These are phyloP conservation scores for Tolypocladium ophioglossoides DNA, from an alignment of 2,329 filamentous ascomycete species.

Conservation along the genomic window DNA sequence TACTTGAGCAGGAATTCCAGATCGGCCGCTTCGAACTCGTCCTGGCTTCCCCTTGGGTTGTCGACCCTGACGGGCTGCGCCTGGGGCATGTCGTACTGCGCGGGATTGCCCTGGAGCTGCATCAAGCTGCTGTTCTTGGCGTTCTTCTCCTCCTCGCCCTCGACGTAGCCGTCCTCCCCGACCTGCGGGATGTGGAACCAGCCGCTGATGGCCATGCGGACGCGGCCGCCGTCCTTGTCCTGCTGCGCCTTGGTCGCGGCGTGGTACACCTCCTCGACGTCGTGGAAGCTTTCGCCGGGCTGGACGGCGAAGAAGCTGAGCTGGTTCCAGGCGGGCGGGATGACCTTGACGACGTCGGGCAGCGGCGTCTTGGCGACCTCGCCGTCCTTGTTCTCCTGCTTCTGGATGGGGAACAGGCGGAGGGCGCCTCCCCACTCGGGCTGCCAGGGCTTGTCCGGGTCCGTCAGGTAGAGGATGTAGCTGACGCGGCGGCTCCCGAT, in stretches of 20 bases:
- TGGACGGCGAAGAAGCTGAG: slow-evolving; percentile 97
- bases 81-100: slow-evolving; percentile 77
- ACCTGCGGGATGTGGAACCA: slow-evolving; percentile 98
- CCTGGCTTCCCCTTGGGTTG: slow-evolving; percentile 32
- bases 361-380: slow-evolving; percentile 69
- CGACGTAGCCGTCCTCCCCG: slow-evolving; percentile 84
- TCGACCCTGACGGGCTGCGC: slow-evolving; percentile 41
- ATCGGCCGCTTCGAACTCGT: slow-evolving; percentile 62
- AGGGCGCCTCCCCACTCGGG: slow-evolving; percentile 87
- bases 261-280: slow-evolving; percentile 95
- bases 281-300: slow-evolving; percentile 97
- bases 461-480: slow-evolving; percentile 93
- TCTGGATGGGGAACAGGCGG: slow-evolving; percentile 67
- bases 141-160: slow-evolving; percentile 79
- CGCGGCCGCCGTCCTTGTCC: slow-evolving; percentile 59
- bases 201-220: slow-evolving; percentile 95
- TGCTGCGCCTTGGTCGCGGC: slow-evolving; percentile 47
- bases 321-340: slow-evolving; percentile 95
- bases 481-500: slow-evolving; percentile 94
- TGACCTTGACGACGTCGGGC: slow-evolving; percentile 68
- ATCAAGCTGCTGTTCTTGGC: slow-evolving; percentile 84
- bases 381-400: slow-evolving; percentile 51
- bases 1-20: slow-evolving; percentile 86
- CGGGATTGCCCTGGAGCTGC: slow-evolving; percentile 84
- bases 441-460: slow-evolving; percentile 86